Evolutionary conservation across 768 basidiomycete species (phyloP).

Genomic region (Tylopilus subfusipes): DNA sequence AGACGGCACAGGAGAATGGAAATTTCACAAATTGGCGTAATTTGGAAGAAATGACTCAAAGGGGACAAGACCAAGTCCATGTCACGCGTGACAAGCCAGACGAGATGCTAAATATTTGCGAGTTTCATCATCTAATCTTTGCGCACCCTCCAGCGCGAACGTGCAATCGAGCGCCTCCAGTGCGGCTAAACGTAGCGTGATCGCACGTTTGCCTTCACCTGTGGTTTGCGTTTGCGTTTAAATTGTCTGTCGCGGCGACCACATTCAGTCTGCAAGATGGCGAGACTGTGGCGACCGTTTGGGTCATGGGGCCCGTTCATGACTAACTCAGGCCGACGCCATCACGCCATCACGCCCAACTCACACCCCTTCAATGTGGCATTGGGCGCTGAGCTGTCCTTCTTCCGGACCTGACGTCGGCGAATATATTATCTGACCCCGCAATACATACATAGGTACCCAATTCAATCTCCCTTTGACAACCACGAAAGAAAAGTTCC

Average conservation of each 20-base stretch:
- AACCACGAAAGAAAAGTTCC: not conserved
- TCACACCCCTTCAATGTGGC: not conserved
- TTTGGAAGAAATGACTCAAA: constrained; percentile 34
- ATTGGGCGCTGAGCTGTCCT: not conserved
- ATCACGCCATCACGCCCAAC: constrained; percentile 9
- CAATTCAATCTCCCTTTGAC: constrained; percentile 4
- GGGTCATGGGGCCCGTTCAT: not conserved
- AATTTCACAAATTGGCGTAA: constrained; percentile 33
- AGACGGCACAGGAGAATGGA: constrained; percentile 37
- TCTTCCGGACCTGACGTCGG: constrained; percentile 1
- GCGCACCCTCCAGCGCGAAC: constrained; percentile 6
- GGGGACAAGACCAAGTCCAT: constrained; percentile 24
- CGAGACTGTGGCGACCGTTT: constrained; percentile 4
- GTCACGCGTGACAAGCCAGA: constrained; percentile 23
- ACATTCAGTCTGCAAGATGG: constrained; percentile 3
- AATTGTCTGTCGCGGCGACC: not conserved
- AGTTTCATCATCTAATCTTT: constrained; percentile 16
- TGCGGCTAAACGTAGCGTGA: not conserved
- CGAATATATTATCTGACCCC: not conserved
- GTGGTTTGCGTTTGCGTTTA: too few relatives aligned
- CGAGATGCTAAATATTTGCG: not conserved
- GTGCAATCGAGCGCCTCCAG: constrained; percentile 9
- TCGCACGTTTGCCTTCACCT: constrained; percentile 19
- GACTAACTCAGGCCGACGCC: not conserved
- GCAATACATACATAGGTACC: too few relatives aligned